A percentile compares a stretch with the other conserved stretches of the same genome.
These are phyloP conservation scores for Vinca minor DNA, from an alignment of 257 asterid genomes.

Conservation along the genomic window DNA sequence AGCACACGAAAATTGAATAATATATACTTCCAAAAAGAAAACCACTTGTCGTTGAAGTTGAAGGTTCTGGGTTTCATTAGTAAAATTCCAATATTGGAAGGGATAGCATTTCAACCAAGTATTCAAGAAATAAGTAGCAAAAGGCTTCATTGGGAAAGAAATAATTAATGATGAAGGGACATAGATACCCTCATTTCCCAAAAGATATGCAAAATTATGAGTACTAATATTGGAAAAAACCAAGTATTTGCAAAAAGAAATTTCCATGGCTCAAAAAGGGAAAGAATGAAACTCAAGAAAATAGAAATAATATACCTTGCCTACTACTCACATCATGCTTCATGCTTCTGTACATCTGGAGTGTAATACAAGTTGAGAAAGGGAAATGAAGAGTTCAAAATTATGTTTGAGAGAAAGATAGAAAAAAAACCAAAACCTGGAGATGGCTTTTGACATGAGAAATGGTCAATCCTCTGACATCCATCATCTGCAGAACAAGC, in stretches of 20 bases:
- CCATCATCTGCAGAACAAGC: conserved; percentile 71
- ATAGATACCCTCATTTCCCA: no score
- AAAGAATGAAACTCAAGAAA: neutral
- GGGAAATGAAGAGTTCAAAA: no score
- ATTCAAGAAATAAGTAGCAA: conserved; percentile 9
- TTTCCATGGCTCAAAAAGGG: neutral
- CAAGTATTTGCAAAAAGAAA: neutral
- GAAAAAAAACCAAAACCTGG: conserved; percentile 38
- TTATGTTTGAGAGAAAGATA: no score
- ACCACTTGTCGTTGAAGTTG: no score
- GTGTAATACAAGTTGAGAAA: no score
- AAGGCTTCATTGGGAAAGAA: conserved; percentile 23
- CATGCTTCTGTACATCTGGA: conserved; percentile 86
- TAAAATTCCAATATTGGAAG: conserved; percentile 34
- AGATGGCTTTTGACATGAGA: conserved; percentile 95
- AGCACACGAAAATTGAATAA: neutral
- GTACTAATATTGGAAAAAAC: neutral
- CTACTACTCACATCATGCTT: conserved; percentile 43
- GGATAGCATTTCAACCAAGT: neutral
- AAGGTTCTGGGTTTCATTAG: neutral
- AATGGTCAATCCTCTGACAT: conserved; percentile 77
- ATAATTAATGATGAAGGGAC: no score
- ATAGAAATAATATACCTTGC: conserved; percentile 31
- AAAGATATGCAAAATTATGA: neutral
- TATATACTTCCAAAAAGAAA: neutral